Conservation (phyloP, 371 early-diverging fungal species). For the Circinella umbellata region DNA sequence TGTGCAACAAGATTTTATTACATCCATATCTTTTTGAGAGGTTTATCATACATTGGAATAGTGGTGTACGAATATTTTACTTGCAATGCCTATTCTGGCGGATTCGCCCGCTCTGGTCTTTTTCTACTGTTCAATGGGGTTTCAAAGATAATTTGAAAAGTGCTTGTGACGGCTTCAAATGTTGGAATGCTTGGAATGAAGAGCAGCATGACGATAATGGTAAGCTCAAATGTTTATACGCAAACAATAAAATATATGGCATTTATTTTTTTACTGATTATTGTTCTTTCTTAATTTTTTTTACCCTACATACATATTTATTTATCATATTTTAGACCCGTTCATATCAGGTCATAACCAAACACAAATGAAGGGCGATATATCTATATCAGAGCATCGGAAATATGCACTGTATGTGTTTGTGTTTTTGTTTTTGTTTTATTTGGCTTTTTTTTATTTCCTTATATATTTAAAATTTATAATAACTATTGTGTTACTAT, state of each 20-base stretch:
- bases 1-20: conserved; percentile 49
- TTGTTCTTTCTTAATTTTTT: not conserved
- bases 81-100: conserved; percentile 59
- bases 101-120: conserved; percentile 39
- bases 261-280: too few relatives aligned
- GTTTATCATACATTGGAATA: conserved; percentile 60
- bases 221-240: not conserved
- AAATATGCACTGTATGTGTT: not conserved
- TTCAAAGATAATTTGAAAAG: not conserved
- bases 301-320: not conserved
- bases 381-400: not conserved
- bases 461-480: not conserved
- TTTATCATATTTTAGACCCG: not conserved
- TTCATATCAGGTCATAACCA: not conserved
- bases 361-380: not conserved
- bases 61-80: conserved; percentile 57
- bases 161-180: conserved; percentile 11
- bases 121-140: conserved; percentile 10
- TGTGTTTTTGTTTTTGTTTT: not conserved
- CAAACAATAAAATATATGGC: not conserved
- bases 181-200: conserved; percentile 13
- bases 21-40: conserved; percentile 52
- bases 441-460: not conserved
- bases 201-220: not conserved
- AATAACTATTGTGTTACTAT: not conserved